These are phyloP conservation scores for Scleroderma bovista DNA, from an alignment of 768 basidiomycete genomes.

Conservation along the genomic window DNA sequence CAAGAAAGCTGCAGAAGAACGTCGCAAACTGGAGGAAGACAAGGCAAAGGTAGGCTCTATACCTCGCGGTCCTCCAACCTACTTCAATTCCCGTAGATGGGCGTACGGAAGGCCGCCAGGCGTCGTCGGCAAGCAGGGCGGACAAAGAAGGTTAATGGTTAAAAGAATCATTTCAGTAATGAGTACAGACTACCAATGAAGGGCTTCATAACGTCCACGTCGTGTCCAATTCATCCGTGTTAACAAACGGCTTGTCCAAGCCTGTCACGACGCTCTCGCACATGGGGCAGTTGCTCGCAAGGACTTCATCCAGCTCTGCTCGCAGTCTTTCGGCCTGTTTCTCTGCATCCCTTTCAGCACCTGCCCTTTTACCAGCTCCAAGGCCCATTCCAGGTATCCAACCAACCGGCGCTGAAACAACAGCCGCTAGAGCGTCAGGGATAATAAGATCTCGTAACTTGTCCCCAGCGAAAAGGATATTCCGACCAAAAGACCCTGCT, in stretches of 20 bases:
- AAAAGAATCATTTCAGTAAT: conserved; percentile 12
- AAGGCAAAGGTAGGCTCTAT: conserved; percentile 19
- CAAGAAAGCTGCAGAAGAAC: conserved; percentile 69
- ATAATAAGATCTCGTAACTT: conserved; percentile 86
- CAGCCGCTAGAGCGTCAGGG: conserved; percentile 85
- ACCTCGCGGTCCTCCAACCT: neutral
- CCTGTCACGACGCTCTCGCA: conserved; percentile 87
- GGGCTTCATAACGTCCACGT: conserved; percentile 62
- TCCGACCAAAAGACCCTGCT: conserved; percentile 66
- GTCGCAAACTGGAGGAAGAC: conserved; percentile 45
- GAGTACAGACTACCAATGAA: too few relatives aligned
- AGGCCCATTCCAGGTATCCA: conserved; percentile 70
- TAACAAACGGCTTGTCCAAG: conserved; percentile 82
- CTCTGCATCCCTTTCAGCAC: conserved; percentile 42
- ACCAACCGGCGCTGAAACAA: conserved; percentile 63
- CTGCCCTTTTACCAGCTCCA: conserved; percentile 42
- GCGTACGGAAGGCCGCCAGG: conserved; percentile 70
- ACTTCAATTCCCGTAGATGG: conserved; percentile 50
- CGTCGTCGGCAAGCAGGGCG: conserved; percentile 68
- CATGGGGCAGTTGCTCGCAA: conserved; percentile 86
- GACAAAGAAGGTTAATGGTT: conserved; percentile 78
- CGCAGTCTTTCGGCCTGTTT: conserved; percentile 69
- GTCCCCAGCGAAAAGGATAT: conserved; percentile 85
- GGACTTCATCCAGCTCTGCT: conserved; percentile 80
- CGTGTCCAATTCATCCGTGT: conserved; percentile 69